Evolutionary conservation across 805 yeast genomes (phyloP), one percentile per base, ranked within the genome.

Genomic region (Jamesozyma gamospora): DNA sequence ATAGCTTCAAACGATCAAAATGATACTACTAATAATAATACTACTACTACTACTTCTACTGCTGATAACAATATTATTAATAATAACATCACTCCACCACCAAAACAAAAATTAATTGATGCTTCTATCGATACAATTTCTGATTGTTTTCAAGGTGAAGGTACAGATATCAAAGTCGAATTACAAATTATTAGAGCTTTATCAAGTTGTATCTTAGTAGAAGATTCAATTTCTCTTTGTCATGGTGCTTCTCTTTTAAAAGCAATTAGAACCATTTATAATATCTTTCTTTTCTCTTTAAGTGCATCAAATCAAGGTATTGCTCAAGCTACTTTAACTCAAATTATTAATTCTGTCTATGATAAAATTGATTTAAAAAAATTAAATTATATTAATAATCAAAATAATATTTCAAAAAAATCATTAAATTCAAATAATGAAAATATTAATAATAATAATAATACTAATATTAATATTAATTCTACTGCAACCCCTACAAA

Each of bases 251-350:
- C 88, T 1, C 67, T 92, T 38, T 67, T 92, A 45, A 85, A 83
- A 55, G 96, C 97, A 0, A 80, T 94, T 28, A 75, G 97, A 60
- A 95, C 85, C 53, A 85, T 90, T 21, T 92, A 92, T 65, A 88
- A 87, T 57, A 83, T 94, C 21, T 94, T 90, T 54, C 80, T 92
- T 32, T 72, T 85, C 41, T 86, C 96, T 0, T 68, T 82, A 43
- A 77, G 82, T 15, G 77, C 90, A 3, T 68, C 82, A 19, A 90
- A 87, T 56, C 98, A 92, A 63, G 83, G 87, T 1, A 79, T 88
- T 43, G 97, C 98, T 0, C 97, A 94, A 65, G 97, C 95, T 1
- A 82, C 92, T 7, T 69, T 92, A 48, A 84, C 94, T 3, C 99
- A 92, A 63, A 82, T 90, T 52, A 85, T 92, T 17, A 78, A 79